phyloP scores from a whole-genome alignment of 257 asterid species.

The Solanum virginianum region DNA sequence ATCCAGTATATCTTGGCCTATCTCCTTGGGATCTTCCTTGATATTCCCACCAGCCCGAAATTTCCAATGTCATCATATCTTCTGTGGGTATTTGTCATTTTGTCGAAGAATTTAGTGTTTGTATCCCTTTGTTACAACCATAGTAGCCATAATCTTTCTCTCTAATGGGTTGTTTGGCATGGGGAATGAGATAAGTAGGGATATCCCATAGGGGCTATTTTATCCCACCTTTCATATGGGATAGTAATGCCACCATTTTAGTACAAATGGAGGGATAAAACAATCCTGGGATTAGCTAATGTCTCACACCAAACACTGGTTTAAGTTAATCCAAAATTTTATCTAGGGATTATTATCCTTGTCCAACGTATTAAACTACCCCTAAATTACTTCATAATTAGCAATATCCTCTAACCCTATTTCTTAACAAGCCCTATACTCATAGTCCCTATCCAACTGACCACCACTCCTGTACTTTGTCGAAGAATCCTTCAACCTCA shows the following conservation, averaged over 20 bases:
- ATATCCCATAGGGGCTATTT: not conserved
- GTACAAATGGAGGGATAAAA: not conserved
- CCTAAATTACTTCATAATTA: not conserved
- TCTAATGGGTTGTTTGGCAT: not conserved
- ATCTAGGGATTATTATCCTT: not conserved
- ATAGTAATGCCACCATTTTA: not conserved
- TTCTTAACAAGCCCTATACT: not conserved
- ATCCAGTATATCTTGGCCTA: not conserved
- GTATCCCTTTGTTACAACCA: not conserved
- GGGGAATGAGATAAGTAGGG: not conserved
- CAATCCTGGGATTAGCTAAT: not conserved
- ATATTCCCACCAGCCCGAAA: not conserved
- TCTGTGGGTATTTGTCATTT: not conserved
- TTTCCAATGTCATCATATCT: not conserved
- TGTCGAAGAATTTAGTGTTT: not conserved
- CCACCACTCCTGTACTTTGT: not conserved
- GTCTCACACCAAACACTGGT: not conserved
- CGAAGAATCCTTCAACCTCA: not conserved
- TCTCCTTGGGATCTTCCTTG: not conserved
- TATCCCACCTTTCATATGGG: not conserved
- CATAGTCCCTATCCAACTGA: not conserved
- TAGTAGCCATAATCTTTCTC: not conserved
- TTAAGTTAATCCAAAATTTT: not conserved
- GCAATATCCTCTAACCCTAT: not conserved
- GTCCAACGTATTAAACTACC: not conserved